Evolutionary conservation across 2,329 filamentous ascomycete species (phyloP).

Genomic region (Colletotrichum navitas): DNA sequence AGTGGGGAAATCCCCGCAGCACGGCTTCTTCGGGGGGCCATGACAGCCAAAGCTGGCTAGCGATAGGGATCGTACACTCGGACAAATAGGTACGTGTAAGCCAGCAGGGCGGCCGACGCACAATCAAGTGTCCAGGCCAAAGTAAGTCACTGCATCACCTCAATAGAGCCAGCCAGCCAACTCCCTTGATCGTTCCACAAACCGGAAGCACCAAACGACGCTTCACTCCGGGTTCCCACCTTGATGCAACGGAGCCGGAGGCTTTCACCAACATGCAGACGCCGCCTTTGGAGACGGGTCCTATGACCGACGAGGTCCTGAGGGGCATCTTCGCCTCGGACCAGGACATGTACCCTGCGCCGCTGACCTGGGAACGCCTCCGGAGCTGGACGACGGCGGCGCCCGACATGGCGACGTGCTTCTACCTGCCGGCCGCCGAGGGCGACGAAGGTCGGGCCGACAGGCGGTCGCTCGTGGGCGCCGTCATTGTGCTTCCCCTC

Average conservation of each 20-base stretch:
- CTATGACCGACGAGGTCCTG: conserved; percentile 43
- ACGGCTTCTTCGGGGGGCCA: neutral
- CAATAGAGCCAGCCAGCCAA: neutral
- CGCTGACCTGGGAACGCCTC: conserved; percentile 49
- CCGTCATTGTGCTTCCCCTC: conserved; percentile 51
- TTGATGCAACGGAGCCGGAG: neutral
- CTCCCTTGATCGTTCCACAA: neutral
- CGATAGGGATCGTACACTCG: neutral
- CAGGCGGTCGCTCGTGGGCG: conserved; percentile 42
- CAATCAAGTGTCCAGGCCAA: neutral
- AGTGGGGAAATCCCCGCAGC: conserved; percentile 15
- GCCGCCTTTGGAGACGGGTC: conserved; percentile 1
- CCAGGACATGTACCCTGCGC: conserved; percentile 52
- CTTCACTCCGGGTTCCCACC: neutral
- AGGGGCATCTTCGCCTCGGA: conserved; percentile 47
- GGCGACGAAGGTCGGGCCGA: neutral
- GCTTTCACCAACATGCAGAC: neutral
- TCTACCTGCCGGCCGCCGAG: conserved; percentile 28
- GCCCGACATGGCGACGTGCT: conserved; percentile 48
- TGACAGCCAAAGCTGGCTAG: neutral
- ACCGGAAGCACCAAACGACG: neutral
- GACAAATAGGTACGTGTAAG: neutral
- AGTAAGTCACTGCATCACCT: neutral
- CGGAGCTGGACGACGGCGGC: conserved; percentile 47
- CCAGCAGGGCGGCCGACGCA: neutral